A percentile compares a stretch with the other conserved stretches of the same genome.
phyloP scores from a whole-genome alignment of 257 asterid species.

The Solanum habrochaites region DNA sequence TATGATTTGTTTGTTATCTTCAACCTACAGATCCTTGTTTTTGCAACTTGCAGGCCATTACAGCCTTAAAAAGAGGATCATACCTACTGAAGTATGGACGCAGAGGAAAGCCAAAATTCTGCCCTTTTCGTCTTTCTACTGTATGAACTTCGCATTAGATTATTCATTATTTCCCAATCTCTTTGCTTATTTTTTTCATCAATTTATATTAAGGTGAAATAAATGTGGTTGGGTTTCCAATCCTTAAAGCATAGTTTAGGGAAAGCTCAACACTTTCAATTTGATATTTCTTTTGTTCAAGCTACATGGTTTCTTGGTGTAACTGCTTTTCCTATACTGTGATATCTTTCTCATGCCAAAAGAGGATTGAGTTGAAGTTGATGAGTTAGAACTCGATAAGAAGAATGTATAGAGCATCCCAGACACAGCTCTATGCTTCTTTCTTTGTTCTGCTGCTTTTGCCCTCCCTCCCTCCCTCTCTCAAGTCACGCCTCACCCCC shows the following conservation, averaged over 20 bases:
- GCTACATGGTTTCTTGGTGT: not conserved
- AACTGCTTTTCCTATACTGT: not conserved
- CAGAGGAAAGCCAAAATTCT: constrained; percentile 69
- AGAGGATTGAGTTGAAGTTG: not conserved
- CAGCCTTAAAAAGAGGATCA: constrained; percentile 51
- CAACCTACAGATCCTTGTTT: not conserved
- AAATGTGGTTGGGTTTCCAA: not conserved
- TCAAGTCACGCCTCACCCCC: not conserved
- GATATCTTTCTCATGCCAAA: not conserved
- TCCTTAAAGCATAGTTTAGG: not conserved
- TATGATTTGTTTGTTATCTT: not conserved
- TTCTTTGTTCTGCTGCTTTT: not conserved
- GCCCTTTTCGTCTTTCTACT: constrained; percentile 57
- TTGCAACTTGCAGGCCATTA: constrained; percentile 42
- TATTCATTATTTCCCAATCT: not conserved
- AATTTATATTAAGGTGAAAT: not conserved
- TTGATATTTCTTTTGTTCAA: not conserved
- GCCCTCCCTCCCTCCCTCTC: not conserved
- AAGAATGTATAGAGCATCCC: not conserved
- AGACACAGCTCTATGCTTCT: not conserved
- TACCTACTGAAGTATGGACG: constrained; percentile 64
- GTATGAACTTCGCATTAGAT: constrained; percentile 22
- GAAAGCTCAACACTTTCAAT: not conserved
- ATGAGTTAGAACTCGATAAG: not conserved
- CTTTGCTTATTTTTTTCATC: not conserved